A percentile compares a stretch with the other conserved stretches of the same genome.
Conservation (phyloP, 352 stramenopile genomes). For the Globisporangium irregulare region DNA sequence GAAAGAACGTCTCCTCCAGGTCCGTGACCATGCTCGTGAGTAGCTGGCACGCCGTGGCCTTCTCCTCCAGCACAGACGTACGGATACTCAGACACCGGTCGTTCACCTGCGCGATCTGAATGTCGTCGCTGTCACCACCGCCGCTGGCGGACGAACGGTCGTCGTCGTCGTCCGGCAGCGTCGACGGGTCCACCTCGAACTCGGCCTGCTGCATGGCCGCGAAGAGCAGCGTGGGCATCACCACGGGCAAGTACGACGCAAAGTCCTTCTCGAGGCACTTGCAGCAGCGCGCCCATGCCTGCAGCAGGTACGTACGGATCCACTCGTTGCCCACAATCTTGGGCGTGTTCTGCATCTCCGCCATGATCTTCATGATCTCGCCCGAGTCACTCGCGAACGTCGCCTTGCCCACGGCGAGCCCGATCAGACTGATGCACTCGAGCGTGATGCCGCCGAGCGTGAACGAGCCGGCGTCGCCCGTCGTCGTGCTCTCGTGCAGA, state of each 20-base stretch:
- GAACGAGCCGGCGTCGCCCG: constrained; percentile 43
- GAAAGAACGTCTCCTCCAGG: constrained; percentile 84
- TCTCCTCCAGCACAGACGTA: constrained; percentile 80
- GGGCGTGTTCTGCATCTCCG: constrained; percentile 80
- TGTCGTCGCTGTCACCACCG: constrained; percentile 60
- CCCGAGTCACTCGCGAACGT: constrained; percentile 65
- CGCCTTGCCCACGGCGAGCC: constrained; percentile 69
- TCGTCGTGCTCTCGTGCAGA: constrained; percentile 52
- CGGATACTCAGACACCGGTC: constrained; percentile 81
- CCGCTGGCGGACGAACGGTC: constrained; percentile 30
- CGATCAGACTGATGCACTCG: constrained; percentile 80
- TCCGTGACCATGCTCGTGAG: constrained; percentile 73
- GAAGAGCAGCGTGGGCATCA: constrained; percentile 81
- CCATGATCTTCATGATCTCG: constrained; percentile 84
- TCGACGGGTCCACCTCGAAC: constrained; percentile 73
- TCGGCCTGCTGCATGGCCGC: constrained; percentile 79
- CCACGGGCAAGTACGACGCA: constrained; percentile 67
- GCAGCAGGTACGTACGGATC: constrained; percentile 79
- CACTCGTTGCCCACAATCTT: constrained; percentile 78
- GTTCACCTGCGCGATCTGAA: constrained; percentile 82
- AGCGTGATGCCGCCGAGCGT: constrained; percentile 84
- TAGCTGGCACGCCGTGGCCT: constrained; percentile 79
- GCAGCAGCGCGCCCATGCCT: constrained; percentile 76
- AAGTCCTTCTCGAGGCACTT: constrained; percentile 79
- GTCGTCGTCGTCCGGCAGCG: constrained; percentile 55